Percentiles rank a stretch among this genome's conserved stretches.
Evolutionary conservation across 257 asterid species (phyloP).

Genomic region (Scutellaria barbata): DNA sequence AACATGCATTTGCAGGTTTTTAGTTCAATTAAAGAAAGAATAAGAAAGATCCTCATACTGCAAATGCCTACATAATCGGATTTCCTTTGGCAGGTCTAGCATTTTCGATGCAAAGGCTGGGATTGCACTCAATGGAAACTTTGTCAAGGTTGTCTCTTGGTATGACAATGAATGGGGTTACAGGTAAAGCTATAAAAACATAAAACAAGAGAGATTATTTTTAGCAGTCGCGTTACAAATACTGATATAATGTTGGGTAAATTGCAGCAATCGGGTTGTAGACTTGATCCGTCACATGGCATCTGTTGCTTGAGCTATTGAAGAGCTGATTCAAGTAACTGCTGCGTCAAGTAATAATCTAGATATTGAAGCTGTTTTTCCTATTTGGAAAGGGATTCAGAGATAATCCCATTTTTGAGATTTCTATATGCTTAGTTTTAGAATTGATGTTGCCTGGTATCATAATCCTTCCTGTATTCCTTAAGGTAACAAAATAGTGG

Average conservation of each 20-base stretch:
- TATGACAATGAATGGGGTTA: conserved; percentile 76
- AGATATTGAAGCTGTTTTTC: neutral
- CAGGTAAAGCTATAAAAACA: conserved; percentile 43
- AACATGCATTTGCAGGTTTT: neutral
- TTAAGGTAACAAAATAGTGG: too few relatives aligned
- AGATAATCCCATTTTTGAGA: neutral
- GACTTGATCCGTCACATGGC: conserved; percentile 70
- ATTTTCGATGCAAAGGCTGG: conserved; percentile 68
- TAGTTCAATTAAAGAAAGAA: neutral
- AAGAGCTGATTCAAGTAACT: too few relatives aligned
- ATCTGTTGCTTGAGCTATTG: conserved; percentile 41
- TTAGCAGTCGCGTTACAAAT: neutral
- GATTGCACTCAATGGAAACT: conserved; percentile 55
- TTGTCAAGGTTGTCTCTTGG: conserved; percentile 64
- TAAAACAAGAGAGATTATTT: neutral
- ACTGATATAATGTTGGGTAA: neutral
- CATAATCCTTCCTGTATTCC: too few relatives aligned
- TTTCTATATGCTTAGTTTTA: neutral
- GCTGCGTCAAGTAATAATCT: neutral
- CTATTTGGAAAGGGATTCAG: neutral
- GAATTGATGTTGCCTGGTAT: too few relatives aligned
- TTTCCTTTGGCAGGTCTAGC: conserved; percentile 51
- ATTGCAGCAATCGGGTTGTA: conserved; percentile 56
- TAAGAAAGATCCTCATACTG: neutral
- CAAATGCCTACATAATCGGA: neutral